Evolutionary conservation across 805 yeast genomes (phyloP).

Genomic region (Yarrowia divulgata): DNA sequence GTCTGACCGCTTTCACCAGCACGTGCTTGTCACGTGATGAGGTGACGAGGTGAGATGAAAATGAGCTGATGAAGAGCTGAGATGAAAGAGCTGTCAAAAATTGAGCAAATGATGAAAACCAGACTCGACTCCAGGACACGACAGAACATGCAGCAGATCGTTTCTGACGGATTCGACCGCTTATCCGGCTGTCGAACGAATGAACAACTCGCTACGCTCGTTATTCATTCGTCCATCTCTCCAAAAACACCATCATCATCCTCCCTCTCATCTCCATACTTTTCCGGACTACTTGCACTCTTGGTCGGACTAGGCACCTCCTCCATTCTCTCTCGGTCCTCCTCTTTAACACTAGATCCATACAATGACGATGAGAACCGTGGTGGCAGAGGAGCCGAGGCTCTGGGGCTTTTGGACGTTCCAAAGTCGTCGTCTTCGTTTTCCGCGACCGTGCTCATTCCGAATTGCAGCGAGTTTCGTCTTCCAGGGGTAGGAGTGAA

Average conservation of each 20-base stretch:
- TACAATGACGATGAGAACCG: slow-evolving; percentile 7
- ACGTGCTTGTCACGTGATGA: no score
- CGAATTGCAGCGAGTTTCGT: slow-evolving; percentile 30
- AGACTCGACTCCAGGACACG: no score
- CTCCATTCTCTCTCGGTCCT: slow-evolving; percentile 19
- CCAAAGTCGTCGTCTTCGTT: slow-evolving; percentile 22
- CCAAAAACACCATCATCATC: slow-evolving; percentile 39
- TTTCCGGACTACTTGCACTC: slow-evolving; percentile 33
- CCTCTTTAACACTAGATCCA: slow-evolving; percentile 6
- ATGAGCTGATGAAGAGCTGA: no score
- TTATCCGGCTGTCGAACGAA: no score
- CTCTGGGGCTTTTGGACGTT: slow-evolving; percentile 11
- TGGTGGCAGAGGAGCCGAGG: slow-evolving; percentile 7
- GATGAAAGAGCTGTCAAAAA: no score
- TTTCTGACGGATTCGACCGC: no score
- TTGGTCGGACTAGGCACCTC: slow-evolving; percentile 35
- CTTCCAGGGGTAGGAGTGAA: slow-evolving; percentile 14
- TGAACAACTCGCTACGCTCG: slow-evolving; percentile 1
- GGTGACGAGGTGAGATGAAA: no score
- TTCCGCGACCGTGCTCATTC: slow-evolving; percentile 20
- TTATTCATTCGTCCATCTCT: slow-evolving; percentile 8
- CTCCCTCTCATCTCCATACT: slow-evolving; percentile 35
- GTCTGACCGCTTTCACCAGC: no score
- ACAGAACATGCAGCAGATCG: no score
- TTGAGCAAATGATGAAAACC: no score